A percentile compares a stretch with the other conserved stretches of the same genome.
These are phyloP conservation scores for Solanum bulbocastanum DNA, from an alignment of 257 asterid genomes.

Conservation along the genomic window DNA sequence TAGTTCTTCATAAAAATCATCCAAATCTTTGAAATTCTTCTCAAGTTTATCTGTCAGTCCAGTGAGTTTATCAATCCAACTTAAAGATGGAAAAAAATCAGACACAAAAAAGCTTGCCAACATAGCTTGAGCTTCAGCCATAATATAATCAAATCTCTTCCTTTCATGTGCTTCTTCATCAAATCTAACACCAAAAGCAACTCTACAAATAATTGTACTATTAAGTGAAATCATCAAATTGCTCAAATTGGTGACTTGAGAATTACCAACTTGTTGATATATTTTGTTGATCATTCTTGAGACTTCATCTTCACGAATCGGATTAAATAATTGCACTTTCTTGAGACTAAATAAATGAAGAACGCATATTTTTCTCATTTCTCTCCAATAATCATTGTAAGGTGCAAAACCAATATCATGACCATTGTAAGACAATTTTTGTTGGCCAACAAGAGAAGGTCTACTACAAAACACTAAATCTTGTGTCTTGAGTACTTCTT, in stretches of 20 bases:
- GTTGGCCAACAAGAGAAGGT: background rate
- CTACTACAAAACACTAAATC: background rate
- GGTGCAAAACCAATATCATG: background rate
- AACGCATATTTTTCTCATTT: background rate
- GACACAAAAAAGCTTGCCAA: background rate
- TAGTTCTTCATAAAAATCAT: slow-evolving; percentile 11
- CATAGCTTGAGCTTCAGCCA: background rate
- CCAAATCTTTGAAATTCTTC: background rate
- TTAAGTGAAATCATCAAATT: background rate
- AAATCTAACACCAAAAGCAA: background rate
- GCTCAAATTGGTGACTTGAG: background rate
- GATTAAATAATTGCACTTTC: background rate
- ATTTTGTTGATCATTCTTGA: background rate
- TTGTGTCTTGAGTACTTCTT: background rate
- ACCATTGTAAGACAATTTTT: background rate
- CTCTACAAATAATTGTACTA: background rate
- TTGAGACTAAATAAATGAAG: background rate
- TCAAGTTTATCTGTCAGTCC: background rate
- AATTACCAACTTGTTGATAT: background rate
- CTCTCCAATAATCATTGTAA: background rate
- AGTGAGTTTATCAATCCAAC: background rate
- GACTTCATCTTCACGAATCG: background rate
- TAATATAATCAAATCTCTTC: background rate
- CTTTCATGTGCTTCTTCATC: background rate
- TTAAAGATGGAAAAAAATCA: background rate